A percentile compares a stretch with the other conserved stretches of the same genome.
These are phyloP conservation scores for Mucor racemosus DNA, from an alignment of 371 early-diverging fungal genomes.

Conservation along the genomic window DNA sequence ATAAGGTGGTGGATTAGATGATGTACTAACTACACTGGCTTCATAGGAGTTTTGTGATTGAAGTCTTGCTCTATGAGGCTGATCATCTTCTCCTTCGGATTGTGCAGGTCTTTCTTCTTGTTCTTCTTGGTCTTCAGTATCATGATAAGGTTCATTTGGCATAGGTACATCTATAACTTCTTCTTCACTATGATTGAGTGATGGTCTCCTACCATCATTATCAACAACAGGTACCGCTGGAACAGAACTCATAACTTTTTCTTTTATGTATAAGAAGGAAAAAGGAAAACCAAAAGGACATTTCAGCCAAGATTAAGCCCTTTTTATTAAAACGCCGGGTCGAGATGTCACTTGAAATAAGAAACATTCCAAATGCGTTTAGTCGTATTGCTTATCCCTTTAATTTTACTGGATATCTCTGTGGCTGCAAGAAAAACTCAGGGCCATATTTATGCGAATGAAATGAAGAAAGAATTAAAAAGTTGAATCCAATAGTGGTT, in stretches of 20 bases:
- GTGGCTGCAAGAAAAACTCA: neutral
- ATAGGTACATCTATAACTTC: constrained; percentile 16
- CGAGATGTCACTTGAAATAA: neutral
- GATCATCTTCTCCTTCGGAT: constrained; percentile 16
- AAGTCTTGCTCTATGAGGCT: constrained; percentile 3
- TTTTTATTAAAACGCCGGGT: neutral
- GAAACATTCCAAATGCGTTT: neutral
- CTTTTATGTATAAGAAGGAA: neutral
- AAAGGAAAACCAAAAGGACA: neutral
- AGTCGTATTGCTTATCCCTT: neutral
- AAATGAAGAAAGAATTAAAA: neutral
- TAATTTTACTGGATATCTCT: neutral
- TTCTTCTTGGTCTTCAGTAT: constrained; percentile 8
- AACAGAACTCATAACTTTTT: neutral
- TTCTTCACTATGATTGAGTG: neutral
- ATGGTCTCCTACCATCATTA: neutral
- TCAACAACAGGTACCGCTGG: constrained; percentile 2
- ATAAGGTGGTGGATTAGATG: constrained; percentile 54
- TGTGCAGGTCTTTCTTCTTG: constrained; percentile 19
- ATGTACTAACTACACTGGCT: constrained; percentile 47
- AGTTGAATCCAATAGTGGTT: neutral
- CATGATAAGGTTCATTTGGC: constrained; percentile 31
- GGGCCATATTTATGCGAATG: neutral
- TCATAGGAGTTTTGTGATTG: constrained; percentile 25
- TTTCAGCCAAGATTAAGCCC: constrained; percentile 2